These are phyloP conservation scores for Byssoonygena ceratinophila DNA, from an alignment of 2,329 filamentous ascomycete genomes.

Conservation along the genomic window DNA sequence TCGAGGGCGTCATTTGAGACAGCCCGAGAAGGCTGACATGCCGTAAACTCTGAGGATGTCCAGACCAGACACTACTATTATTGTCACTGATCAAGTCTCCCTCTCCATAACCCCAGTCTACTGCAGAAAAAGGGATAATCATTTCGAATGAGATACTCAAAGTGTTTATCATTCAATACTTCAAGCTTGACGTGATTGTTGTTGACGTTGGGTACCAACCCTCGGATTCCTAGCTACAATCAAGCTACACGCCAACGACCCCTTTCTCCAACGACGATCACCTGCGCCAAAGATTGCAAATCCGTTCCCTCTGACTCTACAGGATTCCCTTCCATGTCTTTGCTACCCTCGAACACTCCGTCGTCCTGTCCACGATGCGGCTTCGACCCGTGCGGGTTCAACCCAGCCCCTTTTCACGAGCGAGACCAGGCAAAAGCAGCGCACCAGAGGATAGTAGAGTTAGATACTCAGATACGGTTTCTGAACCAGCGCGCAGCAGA, in stretches of 20 bases:
- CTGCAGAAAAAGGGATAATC: no score
- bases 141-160: no score
- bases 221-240: no score
- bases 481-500: slow-evolving; percentile 44
- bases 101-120: no score
- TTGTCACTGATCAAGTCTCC: no score
- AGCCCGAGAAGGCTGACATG: no score
- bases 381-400: slow-evolving; percentile 29
- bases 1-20: no score
- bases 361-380: slow-evolving; percentile 31
- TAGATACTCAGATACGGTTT: slow-evolving; percentile 45
- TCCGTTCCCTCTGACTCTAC: not conserved
- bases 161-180: no score
- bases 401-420: slow-evolving; percentile 17
- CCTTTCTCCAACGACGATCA: not conserved
- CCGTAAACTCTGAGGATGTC: no score
- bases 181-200: no score
- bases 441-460: slow-evolving; percentile 39
- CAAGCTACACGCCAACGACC: not conserved
- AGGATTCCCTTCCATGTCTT: not conserved
- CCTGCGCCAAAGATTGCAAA: not conserved
- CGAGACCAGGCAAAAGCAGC: slow-evolving; percentile 23
- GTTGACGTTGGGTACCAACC: no score
- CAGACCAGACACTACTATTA: no score
- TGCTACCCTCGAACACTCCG: not conserved